Base-by-base conservation (phyloP, 2,329 filamentous ascomycete genomes). In the Colletotrichum sp. region DNA sequence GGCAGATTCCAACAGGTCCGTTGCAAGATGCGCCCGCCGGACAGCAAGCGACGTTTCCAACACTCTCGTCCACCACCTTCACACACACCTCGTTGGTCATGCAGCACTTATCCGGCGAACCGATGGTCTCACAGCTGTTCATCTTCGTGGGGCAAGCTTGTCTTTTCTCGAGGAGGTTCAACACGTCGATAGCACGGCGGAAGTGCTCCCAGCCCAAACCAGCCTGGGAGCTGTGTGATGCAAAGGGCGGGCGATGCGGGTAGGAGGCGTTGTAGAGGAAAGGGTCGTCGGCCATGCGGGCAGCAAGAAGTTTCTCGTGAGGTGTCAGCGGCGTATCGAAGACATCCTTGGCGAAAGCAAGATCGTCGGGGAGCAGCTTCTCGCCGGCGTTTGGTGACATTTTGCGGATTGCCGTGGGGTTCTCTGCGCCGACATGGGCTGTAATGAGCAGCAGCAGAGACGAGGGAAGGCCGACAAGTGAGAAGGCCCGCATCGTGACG, bases 1-100 rank as follows among this genome's bases (percentile, higher is more conserved):
- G 87, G 78, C 95, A 96, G n/a, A 81, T 81, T 1, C 89, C 90
- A 8, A 96, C 91, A 2, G 85, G 85, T 12, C 93, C 93, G 5
- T 89, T 89, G 82, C 95, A 96, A 8, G 83, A 89, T 59, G 87
- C 85, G 5, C 94, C 94, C 44, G 86, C 81, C 0, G 93, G 93
- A 84, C 95, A 97, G 84, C 95, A 97, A 5, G 94, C 95, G 3
- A 96, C 92, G 60, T 91, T 90, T 9, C 93, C 93, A 32, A 93
- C 86, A 1, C 89, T 90, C 8, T 90, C 90, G 82, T 94, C 91
- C 36, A 88, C 82, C 6, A 95, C 91, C 28, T 85, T 84, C 63
- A 94, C 92, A 82, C 95, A 97, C 9, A 88, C 90, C 78, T 93
- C 92, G 18, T 88, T 89, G n/a, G 87, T 86, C 26, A 89, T 86